A percentile compares a stretch with the other conserved stretches of the same genome.
These are phyloP conservation scores for Gigaspora rosea DNA, from an alignment of 192 early-diverging fungal species.

Conservation along the genomic window DNA sequence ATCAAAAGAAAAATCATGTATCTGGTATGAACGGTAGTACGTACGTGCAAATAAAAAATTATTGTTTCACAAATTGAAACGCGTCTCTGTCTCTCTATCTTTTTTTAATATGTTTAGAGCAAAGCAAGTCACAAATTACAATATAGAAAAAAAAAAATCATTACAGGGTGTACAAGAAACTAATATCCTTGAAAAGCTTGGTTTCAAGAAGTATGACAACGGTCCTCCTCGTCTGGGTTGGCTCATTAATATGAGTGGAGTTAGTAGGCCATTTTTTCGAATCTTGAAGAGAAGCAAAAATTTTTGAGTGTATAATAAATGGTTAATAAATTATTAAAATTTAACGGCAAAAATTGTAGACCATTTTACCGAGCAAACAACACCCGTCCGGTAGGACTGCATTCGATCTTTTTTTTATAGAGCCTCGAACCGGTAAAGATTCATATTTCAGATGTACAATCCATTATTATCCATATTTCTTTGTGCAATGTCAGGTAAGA, in stretches of 20 bases:
- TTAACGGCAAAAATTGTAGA: constrained; percentile 40
- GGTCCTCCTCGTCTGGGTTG: constrained; percentile 81
- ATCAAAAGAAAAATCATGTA: no score
- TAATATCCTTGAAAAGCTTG: constrained; percentile 62
- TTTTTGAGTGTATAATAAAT: not conserved
- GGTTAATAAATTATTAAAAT: no score
- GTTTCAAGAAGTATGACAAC: constrained; percentile 69
- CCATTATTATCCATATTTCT: constrained; percentile 90
- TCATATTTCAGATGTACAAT: constrained; percentile 87
- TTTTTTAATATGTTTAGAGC: no score
- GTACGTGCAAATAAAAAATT: no score
- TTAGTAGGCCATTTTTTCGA: constrained; percentile 43
- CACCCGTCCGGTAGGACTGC: constrained; percentile 67
- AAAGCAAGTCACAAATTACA: no score
- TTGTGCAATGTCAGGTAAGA: constrained; percentile 74
- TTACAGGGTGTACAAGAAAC: constrained; percentile 33
- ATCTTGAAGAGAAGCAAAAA: not conserved
- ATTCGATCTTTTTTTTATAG: constrained; percentile 92
- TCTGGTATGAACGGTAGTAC: no score
- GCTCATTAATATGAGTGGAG: constrained; percentile 95
- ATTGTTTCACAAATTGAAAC: no score
- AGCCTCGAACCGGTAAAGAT: constrained; percentile 67
- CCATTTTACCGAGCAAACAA: constrained; percentile 65
- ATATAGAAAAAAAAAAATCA: no score
- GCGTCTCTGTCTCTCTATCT: no score